Base-by-base conservation (phyloP, 192 early-diverging fungal genomes). In the Geranomyces variabilis region DNA sequence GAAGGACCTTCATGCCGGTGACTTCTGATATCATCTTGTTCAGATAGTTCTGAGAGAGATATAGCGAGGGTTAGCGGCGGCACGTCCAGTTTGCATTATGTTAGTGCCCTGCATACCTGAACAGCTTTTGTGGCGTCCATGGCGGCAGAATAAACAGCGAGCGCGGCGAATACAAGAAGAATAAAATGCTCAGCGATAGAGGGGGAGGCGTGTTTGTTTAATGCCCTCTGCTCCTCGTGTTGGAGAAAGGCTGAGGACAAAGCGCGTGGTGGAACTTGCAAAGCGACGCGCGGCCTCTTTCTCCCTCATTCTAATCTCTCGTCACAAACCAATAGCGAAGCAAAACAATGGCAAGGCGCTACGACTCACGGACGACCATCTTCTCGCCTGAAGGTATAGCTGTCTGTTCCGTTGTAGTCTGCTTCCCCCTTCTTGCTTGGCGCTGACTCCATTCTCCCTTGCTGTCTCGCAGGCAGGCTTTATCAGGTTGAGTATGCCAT, bases 401-500 rank as follows among this genome's bases (percentile, higher is more conserved):
- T 41, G 10, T 41, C 36, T n/a, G n/a, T n/a, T n/a, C n/a, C n/a
- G n/a, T 13, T 17, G 1, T 59, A 26, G 17, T 0, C 14, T 14
- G 0, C 17, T 15, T 21, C 14, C 29, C 57, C 21, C 26, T 15
- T 14, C 14, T 9, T 28, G 56, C 43, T 46, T 43, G 62, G 22
- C 36, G 0, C n/a, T 7, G 51, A 17, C n/a, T 53, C 64, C n/a
- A 12, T 24, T 76, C 33, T 17, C 21, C 46, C 45, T 58, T 28
- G 4, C 46, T 22, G 21, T 9, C 59, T 51, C 0, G 45, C 80
- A 97, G 95, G 96, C 44, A 89, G 94, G n/a, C 82, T 99, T 55
- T 95, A 97, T 82, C 97, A 99, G 84, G 97, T 99, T 66, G 97
- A 99, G 84, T 98, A 99, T 80, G 97, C 97, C 26, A 98, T 99